phyloP scores from a whole-genome alignment of 192 early-diverging fungal species.

The Dimargaris xerosporica region DNA sequence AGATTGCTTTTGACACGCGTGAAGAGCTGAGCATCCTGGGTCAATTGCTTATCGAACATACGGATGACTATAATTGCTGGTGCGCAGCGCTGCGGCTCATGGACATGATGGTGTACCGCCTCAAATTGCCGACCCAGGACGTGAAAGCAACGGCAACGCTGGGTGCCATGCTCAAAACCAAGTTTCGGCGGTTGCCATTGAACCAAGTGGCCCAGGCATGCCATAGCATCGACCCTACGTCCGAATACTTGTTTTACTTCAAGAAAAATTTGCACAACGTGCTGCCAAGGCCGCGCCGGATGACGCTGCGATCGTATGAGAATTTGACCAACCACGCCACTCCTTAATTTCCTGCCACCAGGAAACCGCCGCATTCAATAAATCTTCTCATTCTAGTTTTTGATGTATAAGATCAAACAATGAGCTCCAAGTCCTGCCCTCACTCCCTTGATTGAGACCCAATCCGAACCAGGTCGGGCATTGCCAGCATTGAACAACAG shows the following conservation, averaged over 20 bases:
- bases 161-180: not conserved
- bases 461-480: no score
- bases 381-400: no score
- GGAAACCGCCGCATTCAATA: no score
- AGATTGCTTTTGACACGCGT: constrained; percentile 2
- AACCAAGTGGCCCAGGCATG: no score
- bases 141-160: not conserved
- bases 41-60: not conserved
- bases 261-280: not conserved
- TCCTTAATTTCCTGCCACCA: no score
- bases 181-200: not conserved
- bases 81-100: constrained; percentile 3
- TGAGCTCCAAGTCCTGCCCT: no score
- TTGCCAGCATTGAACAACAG: no score
- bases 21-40: not conserved
- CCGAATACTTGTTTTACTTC: not conserved
- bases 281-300: not conserved
- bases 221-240: not conserved
- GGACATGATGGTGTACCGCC: not conserved
- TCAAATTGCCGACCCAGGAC: not conserved
- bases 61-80: not conserved
- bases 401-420: no score
- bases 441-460: no score
- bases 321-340: no score
- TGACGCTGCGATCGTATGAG: not conserved